Conservation (phyloP, 768 basidiomycete species). For the Suillus ampliporus region DNA sequence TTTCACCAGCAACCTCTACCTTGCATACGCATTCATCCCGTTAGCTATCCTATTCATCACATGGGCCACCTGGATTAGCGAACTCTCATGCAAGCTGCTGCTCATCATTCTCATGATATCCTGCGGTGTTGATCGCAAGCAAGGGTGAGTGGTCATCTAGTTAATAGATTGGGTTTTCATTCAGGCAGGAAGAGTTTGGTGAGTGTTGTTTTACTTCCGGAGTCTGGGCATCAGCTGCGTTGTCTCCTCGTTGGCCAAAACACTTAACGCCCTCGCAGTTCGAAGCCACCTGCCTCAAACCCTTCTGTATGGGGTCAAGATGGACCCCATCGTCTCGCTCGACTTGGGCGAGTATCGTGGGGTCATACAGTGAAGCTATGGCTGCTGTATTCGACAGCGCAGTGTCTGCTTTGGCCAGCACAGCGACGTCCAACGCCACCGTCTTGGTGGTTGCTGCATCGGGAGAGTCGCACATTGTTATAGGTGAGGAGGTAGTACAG, state of each 20-base stretch:
- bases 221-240: neutral
- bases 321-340: slow-evolving; percentile 94
- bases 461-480: too few species aligned
- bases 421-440: neutral
- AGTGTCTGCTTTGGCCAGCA: neutral
- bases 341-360: slow-evolving; percentile 46
- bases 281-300: slow-evolving; percentile 93
- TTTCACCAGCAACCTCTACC: neutral
- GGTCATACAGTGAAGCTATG: slow-evolving; percentile 20
- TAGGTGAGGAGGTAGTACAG: neutral
- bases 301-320: slow-evolving; percentile 92
- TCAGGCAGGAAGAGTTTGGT: slow-evolving; percentile 88
- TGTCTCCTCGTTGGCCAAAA: slow-evolving; percentile 3
- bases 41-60: slow-evolving; percentile 93
- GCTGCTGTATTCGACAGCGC: neutral
- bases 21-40: slow-evolving; percentile 66
- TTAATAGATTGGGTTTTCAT: slow-evolving; percentile 79
- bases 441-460: neutral
- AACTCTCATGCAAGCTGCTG: slow-evolving; percentile 80
- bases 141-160: slow-evolving; percentile 89
- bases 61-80: slow-evolving; percentile 86
- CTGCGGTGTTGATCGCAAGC: slow-evolving; percentile 85
- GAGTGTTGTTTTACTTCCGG: too few species aligned
- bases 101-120: slow-evolving; percentile 92
- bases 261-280: slow-evolving; percentile 53